Evolutionary conservation across 2,329 filamentous ascomycete genomes (phyloP).

Genomic region (Botrytis sinoallii): DNA sequence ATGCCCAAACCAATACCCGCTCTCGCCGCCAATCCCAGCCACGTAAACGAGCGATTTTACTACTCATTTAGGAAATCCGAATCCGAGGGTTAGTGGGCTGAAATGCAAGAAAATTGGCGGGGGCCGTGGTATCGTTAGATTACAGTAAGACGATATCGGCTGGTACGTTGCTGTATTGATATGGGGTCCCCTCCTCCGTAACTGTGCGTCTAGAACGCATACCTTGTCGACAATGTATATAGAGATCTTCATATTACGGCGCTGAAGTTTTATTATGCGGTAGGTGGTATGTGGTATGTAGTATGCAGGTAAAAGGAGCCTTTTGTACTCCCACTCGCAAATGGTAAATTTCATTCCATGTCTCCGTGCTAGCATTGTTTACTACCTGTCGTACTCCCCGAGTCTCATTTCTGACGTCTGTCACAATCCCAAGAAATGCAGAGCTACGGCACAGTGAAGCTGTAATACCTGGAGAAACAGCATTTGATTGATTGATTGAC

Average conservation of each 20-base stretch:
- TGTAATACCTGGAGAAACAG: neutral
- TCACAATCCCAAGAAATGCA: neutral
- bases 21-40: neutral
- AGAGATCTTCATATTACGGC: constrained; percentile 1
- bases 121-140: neutral
- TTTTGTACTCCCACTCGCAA: neutral
- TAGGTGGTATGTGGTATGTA: neutral
- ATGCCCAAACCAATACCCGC: constrained; percentile 4
- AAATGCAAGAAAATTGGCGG: neutral
- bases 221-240: neutral
- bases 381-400: neutral
- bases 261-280: neutral
- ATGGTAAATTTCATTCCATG: neutral
- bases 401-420: neutral
- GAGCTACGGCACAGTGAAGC: neutral
- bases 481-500: neutral
- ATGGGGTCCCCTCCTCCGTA: neutral
- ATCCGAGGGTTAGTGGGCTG: neutral
- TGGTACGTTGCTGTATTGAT: neutral
- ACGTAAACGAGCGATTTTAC: neutral
- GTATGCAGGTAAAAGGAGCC: constrained; percentile 9
- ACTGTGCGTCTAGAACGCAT: neutral
- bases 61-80: constrained; percentile 9
- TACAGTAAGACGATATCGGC: neutral
- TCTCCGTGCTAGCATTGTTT: neutral